phyloP scores from a whole-genome alignment of 2,329 filamentous ascomycete species.

The Xylaria sp. region DNA sequence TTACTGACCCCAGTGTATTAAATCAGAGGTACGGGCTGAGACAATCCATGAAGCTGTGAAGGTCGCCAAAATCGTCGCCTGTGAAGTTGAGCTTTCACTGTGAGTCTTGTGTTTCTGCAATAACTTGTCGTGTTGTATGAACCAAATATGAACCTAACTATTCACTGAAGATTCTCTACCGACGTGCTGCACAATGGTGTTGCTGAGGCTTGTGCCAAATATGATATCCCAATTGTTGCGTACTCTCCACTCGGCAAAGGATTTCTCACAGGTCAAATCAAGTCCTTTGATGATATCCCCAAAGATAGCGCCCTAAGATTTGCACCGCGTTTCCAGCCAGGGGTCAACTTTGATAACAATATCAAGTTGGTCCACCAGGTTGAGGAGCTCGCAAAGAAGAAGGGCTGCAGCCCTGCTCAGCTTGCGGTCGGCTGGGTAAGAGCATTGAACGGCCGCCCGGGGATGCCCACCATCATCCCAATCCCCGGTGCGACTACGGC shows the following conservation, averaged over 20 bases:
- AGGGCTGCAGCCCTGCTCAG: conserved; percentile 70
- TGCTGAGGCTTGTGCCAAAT: conserved; percentile 64
- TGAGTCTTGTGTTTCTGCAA: conserved; percentile 34
- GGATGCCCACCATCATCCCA: conserved; percentile 68
- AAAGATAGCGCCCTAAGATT: conserved; percentile 58
- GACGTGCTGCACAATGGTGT: conserved; percentile 47
- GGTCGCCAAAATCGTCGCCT: conserved; percentile 50
- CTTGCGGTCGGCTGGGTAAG: conserved; percentile 73
- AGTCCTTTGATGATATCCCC: conserved; percentile 63
- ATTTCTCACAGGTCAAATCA: conserved; percentile 65
- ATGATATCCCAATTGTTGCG: conserved; percentile 74
- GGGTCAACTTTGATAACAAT: conserved; percentile 71
- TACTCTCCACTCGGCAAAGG: conserved; percentile 76
- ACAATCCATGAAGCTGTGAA: conserved; percentile 53
- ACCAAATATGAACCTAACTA: conserved; percentile 39
- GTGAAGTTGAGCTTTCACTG: conserved; percentile 54
- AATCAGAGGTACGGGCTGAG: conserved; percentile 52
- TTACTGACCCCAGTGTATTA: too few species aligned
- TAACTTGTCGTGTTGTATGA: not conserved
- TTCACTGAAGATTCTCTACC: conserved; percentile 37
- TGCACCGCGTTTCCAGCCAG: conserved; percentile 68
- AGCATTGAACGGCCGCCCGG: conserved; percentile 60
- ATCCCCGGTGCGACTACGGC: conserved; percentile 72
- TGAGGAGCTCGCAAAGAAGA: conserved; percentile 66
- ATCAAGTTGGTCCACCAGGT: conserved; percentile 68